phyloP scores from a whole-genome alignment of 306 rosid genomes.

The Luffa aegyptiaca region DNA sequence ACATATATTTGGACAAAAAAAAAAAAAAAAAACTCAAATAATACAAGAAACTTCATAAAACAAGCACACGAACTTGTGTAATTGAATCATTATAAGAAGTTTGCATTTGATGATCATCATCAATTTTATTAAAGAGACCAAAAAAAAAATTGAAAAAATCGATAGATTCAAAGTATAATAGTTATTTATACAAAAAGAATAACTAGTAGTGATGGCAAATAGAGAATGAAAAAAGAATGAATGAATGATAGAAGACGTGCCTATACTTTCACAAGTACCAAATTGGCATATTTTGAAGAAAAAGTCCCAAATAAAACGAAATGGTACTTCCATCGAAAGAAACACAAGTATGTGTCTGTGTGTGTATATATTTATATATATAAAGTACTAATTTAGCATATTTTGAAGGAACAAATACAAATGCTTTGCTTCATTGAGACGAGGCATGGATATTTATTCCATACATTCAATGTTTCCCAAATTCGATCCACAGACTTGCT shows the following conservation, averaged over 20 bases:
- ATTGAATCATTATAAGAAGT: no score
- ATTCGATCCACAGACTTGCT: not conserved
- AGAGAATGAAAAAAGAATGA: not conserved
- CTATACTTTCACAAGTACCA: not conserved
- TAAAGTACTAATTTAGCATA: not conserved
- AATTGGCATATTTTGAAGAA: not conserved
- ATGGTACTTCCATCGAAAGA: not conserved
- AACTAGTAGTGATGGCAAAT: not conserved
- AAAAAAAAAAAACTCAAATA: no score
- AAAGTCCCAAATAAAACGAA: not conserved
- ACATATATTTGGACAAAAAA: no score
- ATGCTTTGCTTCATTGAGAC: not conserved
- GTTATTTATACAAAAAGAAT: not conserved
- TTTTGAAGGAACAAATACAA: not conserved
- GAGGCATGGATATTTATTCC: not conserved
- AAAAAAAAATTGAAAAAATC: no score
- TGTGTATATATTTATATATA: no score
- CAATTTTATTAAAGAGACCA: not conserved
- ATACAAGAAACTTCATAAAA: no score
- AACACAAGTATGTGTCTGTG: no score
- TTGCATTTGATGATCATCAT: not conserved
- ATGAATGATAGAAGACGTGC: not conserved
- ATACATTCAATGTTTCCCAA: not conserved
- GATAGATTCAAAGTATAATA: not conserved
- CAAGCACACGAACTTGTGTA: no score